Conservation (phyloP, 148 eudicot genomes). For the Limonium bicolor region DNA sequence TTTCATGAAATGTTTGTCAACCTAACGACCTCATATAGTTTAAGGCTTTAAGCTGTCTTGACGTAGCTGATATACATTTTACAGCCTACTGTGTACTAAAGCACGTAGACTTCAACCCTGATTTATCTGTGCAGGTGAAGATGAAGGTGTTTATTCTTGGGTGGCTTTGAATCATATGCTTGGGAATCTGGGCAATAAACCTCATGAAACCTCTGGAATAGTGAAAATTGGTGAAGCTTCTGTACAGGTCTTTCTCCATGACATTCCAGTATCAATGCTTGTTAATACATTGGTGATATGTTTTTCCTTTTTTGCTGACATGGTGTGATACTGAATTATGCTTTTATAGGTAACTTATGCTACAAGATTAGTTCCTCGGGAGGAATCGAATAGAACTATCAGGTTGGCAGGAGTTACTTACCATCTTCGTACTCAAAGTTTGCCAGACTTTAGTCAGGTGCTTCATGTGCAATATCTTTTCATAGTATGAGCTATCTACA, state of each 20-base stretch:
- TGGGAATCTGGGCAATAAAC: conserved; percentile 29
- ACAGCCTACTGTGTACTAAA: too few species aligned
- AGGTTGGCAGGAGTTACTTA: conserved; percentile 33
- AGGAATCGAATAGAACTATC: conserved; percentile 14
- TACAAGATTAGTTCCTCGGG: conserved; percentile 12
- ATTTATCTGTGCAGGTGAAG: conserved; percentile 15
- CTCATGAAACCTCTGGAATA: conserved; percentile 31
- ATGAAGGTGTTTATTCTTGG: conserved; percentile 36
- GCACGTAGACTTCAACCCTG: too few species aligned
- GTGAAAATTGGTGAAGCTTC: conserved; percentile 33
- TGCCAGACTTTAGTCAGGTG: conserved; percentile 36
- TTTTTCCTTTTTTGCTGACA: conserved; percentile 4
- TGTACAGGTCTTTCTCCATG: conserved; percentile 33
- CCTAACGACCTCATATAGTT: too few species aligned
- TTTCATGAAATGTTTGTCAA: too few species aligned
- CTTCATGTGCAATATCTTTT: conserved; percentile 9
- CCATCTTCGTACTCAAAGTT: conserved; percentile 28
- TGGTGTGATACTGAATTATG: neutral
- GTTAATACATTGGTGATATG: neutral
- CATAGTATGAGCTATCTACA: neutral
- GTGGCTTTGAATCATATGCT: conserved; percentile 36
- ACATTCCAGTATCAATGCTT: neutral
- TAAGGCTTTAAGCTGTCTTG: too few species aligned
- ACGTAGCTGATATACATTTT: too few species aligned
- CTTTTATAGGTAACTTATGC: conserved; percentile 27